These are phyloP conservation scores for Artemisia tridentata DNA, from an alignment of 129 eudicot genomes.

Conservation along the genomic window DNA sequence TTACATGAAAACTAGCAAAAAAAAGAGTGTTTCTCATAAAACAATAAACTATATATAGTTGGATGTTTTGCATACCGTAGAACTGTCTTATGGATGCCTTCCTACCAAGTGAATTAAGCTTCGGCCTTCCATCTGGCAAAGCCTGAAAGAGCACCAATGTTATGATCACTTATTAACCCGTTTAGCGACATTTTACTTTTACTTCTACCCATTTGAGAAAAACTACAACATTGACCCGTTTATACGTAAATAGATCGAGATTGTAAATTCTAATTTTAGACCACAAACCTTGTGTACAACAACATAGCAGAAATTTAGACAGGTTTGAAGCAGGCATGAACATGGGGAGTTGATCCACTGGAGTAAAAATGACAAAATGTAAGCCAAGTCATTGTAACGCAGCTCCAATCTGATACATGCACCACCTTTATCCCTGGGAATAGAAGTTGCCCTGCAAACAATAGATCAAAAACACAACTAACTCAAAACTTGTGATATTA, in stretches of 20 bases:
- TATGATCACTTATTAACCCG: neutral
- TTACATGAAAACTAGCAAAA: neutral
- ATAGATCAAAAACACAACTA: constrained; percentile 9
- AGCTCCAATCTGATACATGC: constrained; percentile 68
- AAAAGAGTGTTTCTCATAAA: too few relatives aligned
- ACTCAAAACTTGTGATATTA: neutral
- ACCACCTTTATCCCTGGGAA: constrained; percentile 52
- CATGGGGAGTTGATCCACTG: constrained; percentile 69
- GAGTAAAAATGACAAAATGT: constrained; percentile 47
- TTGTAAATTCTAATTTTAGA: too few relatives aligned
- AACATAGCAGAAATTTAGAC: constrained; percentile 49
- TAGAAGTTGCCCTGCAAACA: constrained; percentile 65
- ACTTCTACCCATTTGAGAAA: too few relatives aligned
- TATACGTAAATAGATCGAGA: too few relatives aligned
- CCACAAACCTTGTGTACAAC: constrained; percentile 54
- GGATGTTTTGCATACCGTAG: constrained; percentile 44
- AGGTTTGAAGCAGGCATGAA: constrained; percentile 46
- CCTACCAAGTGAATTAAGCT: constrained; percentile 41
- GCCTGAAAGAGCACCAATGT: constrained; percentile 34
- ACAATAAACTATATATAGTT: neutral
- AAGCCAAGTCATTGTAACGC: constrained; percentile 56
- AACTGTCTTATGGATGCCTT: constrained; percentile 57
- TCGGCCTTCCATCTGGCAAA: constrained; percentile 42
- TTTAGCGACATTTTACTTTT: too few relatives aligned
- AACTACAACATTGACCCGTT: too few relatives aligned